Percentiles rank a stretch among this genome's conserved stretches.
Conservation (phyloP, 2,329 filamentous ascomycete genomes). For the Triangularia setosa region DNA sequence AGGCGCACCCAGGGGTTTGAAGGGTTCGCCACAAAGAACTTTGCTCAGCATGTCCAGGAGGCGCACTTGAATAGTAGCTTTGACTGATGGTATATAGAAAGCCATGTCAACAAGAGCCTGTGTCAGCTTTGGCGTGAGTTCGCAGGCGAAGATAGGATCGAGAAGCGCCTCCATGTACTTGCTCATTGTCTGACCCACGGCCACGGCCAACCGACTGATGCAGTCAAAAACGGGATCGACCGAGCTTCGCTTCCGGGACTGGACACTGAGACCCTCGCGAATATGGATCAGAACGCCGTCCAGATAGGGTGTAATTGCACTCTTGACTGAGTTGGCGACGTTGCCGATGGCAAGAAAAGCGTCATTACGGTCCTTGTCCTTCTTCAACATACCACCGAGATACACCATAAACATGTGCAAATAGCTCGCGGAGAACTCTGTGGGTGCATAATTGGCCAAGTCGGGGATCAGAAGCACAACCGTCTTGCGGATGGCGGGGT, state of each 20-base stretch:
- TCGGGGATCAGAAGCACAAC: constrained; percentile 90
- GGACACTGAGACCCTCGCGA: constrained; percentile 79
- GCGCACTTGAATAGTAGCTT: constrained; percentile 87
- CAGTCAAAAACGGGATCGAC: constrained; percentile 90
- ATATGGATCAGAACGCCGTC: constrained; percentile 94
- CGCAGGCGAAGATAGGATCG: constrained; percentile 95
- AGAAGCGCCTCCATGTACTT: constrained; percentile 97
- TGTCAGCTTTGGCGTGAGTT: constrained; percentile 86
- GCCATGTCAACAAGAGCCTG: constrained; percentile 98
- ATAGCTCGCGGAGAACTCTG: constrained; percentile 82
- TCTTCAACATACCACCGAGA: constrained; percentile 87
- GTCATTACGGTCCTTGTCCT: constrained; percentile 88
- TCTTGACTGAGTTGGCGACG: constrained; percentile 93
- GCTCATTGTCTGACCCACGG: constrained; percentile 92
- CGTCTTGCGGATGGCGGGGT: constrained; percentile 80
- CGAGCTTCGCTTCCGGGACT: constrained; percentile 62
- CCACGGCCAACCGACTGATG: constrained; percentile 92
- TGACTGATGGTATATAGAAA: constrained; percentile 94
- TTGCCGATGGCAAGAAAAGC: constrained; percentile 95
- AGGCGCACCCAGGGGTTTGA: constrained; percentile 87
- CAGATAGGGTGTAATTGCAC: constrained; percentile 89
- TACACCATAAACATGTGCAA: constrained; percentile 97
- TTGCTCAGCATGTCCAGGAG: constrained; percentile 92
- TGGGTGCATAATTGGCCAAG: constrained; percentile 85
- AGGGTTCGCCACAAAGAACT: constrained; percentile 87